A percentile compares a stretch with the other conserved stretches of the same genome.
Conservation (phyloP, 2,329 filamentous ascomycete genomes). For the Clonostachys byssicola region DNA sequence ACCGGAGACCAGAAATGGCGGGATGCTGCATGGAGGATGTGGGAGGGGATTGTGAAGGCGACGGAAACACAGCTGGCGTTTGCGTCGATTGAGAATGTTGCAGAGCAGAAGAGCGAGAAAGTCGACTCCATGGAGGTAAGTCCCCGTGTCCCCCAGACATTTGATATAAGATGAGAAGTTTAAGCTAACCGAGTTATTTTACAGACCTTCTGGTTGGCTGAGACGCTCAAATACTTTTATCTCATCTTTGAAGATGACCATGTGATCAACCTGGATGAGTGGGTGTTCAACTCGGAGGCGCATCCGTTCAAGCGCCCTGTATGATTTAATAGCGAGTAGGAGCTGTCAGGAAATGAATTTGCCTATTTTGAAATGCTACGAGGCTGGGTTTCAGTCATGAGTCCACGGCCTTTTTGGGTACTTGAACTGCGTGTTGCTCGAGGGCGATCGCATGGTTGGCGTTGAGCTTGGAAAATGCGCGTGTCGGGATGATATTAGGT, state of each 20-base stretch:
- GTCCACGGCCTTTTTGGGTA: too few species aligned
- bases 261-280: slow-evolving; percentile 64
- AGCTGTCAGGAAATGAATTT: too few species aligned
- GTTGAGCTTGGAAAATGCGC: too few species aligned
- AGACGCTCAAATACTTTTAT: slow-evolving; percentile 78
- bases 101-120: slow-evolving; percentile 18
- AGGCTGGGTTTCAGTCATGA: too few species aligned
- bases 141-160: slow-evolving; percentile 4
- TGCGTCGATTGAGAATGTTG: slow-evolving; percentile 33
- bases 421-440: too few species aligned
- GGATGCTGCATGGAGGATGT: slow-evolving; percentile 44
- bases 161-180: not conserved
- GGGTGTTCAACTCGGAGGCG: slow-evolving; percentile 59
- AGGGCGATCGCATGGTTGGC: too few species aligned
- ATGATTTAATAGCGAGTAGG: too few species aligned
- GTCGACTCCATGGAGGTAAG: slow-evolving; percentile 60
- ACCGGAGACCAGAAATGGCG: slow-evolving; percentile 38
- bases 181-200: slow-evolving; percentile 3
- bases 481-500: too few species aligned
- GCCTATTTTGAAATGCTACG: too few species aligned
- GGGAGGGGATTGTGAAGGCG: slow-evolving; percentile 31
- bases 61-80: slow-evolving; percentile 38
- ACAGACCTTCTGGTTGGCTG: slow-evolving; percentile 66
- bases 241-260: slow-evolving; percentile 64
- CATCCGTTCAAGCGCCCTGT: slow-evolving; percentile 37